Base-by-base conservation (phyloP, 805 yeast genomes). In the Yarrowia phangngaensis region DNA sequence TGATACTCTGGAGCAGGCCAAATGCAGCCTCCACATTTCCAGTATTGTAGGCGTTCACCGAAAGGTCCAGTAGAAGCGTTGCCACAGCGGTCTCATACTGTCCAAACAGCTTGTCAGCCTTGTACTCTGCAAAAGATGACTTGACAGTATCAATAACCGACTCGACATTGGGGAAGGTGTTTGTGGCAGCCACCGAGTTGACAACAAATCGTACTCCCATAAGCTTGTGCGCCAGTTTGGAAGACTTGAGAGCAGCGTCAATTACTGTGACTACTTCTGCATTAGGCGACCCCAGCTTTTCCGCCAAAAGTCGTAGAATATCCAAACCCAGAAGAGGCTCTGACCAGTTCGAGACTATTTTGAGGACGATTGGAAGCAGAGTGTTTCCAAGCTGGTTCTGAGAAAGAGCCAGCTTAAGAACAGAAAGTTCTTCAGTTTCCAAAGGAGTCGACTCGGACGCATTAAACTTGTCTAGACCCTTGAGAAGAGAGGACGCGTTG, bases 251-350 rank as follows among this genome's bases (percentile, higher is more conserved):
- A 12, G 60, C 58, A 16, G 54, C 35, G 8, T 59, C 51, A 2
- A 65, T 50, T 8, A 59, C 51, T 20, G 58, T 54, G 7, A 56
- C 22, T 15, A 59, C 40, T 3, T 55, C 57, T 15, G 59, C 61
- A 3, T 64, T 55, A 8, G 76, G 66, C 17, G 68, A 72, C 1
- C 60, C 54, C 1, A 69, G 67, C 3, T 76, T 60, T 9, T 65
- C 58, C 2, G 70, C 58, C 3, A 77, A 68, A n/a, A 74, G 58
- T 34, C 89, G 70, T 33, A 81, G 57, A 4, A 80, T 61, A 60
- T 83, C 90, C 57, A 73, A 73, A 0, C 81, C 84, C 2, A 82
- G 73, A 2, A 78, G 67, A 50, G 72, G 73, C 15, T 71, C 69
- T 0, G 64, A 64, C 86, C 86, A 80, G 1, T 60, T 52, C 8